Evolutionary conservation across 2,329 filamentous ascomycete genomes (phyloP), one percentile per base, ranked within the genome.

Genomic region (Amylocarpus encephaloides): DNA sequence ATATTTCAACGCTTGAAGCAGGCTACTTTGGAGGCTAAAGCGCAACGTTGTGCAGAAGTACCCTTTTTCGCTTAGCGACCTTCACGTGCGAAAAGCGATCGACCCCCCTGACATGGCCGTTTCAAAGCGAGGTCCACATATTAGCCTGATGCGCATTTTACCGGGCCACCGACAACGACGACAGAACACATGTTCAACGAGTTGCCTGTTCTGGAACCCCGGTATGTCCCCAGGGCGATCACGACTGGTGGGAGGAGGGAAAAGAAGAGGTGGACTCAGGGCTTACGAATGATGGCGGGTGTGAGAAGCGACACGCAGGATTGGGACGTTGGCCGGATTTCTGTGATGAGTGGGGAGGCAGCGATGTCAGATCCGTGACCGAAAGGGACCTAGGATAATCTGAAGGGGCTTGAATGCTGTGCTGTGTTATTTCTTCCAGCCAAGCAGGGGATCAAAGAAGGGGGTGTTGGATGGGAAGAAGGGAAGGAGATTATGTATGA

Each of bases 141-240:
- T 43, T 43, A 49, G 40, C 46, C 46, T 49, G 46, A 49, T 43
- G 22, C 22, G n/a, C 30, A 49, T 43, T 49, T 39, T 43, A 5
- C 46, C 46, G 46, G 45, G 18, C 26, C n/a, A 49, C 22, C 46
- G 39, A 43, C n/a, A 13, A 29, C 34, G 12, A 32, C 36, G 12
- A 30, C 35, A 16, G 40, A 18, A 41, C 16, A 43, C 15, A n/a
- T n/a, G 26, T 13, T 34, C 22, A 35, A 9, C 35, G 43, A 50
- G 43, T 50, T 50, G 48, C 43, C 48, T 39, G 9, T 46, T 35
- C 13, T 35, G 48, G 36, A 18, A 13, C n/a, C 32, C 26, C 36
- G 9, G 38, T 36, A 34, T 29, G 22, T 22, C 19, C 32, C 12
- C 42, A 4, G 22, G 22, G 22, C 22, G 22, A 26, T 26, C 4